Percentiles rank a stretch among this genome's conserved stretches.
Conservation (phyloP, 352 stramenopile genomes). For the Pythium biforme region DNA sequence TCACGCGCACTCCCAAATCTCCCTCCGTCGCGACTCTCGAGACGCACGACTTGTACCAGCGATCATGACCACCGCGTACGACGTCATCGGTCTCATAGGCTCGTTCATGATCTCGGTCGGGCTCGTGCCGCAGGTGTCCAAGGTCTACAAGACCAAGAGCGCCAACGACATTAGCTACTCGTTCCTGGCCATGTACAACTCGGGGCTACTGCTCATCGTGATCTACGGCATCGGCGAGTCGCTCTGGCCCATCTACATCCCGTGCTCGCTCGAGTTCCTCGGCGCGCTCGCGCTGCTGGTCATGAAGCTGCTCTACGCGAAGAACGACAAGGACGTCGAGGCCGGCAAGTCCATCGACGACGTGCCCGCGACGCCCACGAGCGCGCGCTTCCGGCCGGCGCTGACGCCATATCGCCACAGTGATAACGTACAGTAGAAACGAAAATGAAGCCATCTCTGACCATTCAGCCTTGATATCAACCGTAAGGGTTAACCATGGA, state of each 20-base stretch:
- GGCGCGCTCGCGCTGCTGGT: constrained; percentile 36
- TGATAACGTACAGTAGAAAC: not conserved
- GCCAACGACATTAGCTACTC: constrained; percentile 53
- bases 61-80: constrained; percentile 26
- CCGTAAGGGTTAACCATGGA: no score
- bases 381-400: not conserved
- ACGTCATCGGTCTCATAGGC: constrained; percentile 56
- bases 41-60: no score
- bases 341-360: not conserved
- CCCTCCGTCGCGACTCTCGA: not conserved
- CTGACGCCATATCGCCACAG: not conserved
- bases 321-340: constrained; percentile 1
- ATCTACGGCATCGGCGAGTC: constrained; percentile 48
- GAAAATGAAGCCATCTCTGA: not conserved
- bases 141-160: constrained; percentile 63
- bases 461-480: not conserved
- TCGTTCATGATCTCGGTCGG: constrained; percentile 58
- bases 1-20: not conserved
- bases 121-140: constrained; percentile 58
- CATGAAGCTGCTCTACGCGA: constrained; percentile 46
- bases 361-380: not conserved
- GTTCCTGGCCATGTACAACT: constrained; percentile 49
- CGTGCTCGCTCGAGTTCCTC: constrained; percentile 41
- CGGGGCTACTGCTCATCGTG: constrained; percentile 38
- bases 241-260: constrained; percentile 61